phyloP scores from a whole-genome alignment of 805 yeast species.

The Candida verbasci region DNA sequence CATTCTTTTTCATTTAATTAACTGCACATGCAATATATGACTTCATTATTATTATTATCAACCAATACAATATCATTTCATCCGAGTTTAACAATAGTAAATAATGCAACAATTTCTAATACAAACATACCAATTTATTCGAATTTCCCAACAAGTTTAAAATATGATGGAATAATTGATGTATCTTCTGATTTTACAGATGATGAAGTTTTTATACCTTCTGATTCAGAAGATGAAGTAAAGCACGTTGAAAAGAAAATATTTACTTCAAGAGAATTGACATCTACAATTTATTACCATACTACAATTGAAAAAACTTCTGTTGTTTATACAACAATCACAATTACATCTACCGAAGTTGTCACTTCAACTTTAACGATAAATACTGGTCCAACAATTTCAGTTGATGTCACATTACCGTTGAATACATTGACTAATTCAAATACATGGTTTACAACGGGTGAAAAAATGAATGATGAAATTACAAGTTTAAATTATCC shows the following conservation, averaged over 20 bases:
- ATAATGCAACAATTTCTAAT: background rate
- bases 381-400: too few relatives aligned
- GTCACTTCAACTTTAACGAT: background rate
- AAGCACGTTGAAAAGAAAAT: too few relatives aligned
- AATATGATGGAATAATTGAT: background rate
- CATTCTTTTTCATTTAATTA: background rate
- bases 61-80: background rate
- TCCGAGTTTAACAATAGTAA: background rate
- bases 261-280: too few relatives aligned
- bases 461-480: background rate
- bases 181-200: background rate
- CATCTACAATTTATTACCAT: background rate
- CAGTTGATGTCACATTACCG: too few relatives aligned
- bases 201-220: background rate
- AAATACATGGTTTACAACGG: background rate
- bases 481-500: background rate
- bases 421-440: background rate
- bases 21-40: constrained; percentile 4
- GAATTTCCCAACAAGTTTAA: background rate
- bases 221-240: background rate
- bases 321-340: background rate
- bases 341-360: background rate
- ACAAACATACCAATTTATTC: background rate
- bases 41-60: constrained; percentile 6
- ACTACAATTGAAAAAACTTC: background rate